These are phyloP conservation scores for Beauveria pseudobassiana DNA, from an alignment of 2,329 filamentous ascomycete species.

Conservation along the genomic window DNA sequence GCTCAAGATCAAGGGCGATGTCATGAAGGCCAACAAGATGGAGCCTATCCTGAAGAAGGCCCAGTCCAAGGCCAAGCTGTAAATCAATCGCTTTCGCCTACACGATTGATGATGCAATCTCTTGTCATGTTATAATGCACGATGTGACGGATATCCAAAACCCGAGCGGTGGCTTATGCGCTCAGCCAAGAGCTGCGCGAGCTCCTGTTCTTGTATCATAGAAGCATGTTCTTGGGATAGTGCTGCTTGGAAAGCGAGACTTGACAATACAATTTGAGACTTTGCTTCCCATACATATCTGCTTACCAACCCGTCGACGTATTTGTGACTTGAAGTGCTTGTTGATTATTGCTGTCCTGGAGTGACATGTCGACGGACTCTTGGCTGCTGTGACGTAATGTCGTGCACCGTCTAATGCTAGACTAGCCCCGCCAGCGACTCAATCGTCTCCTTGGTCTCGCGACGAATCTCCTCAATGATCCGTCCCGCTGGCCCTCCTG, in stretches of 20 bases:
- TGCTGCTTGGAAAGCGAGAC: not conserved
- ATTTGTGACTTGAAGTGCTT: not conserved
- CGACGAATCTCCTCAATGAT: conserved; percentile 36
- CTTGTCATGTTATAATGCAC: not conserved
- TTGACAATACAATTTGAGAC: not conserved
- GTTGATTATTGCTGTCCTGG: not conserved
- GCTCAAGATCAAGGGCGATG: conserved; percentile 94
- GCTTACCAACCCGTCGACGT: not conserved
- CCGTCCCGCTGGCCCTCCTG: conserved; percentile 31
- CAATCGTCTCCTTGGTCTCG: conserved; percentile 28
- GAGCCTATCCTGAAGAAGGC: conserved; percentile 89
- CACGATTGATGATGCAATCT: not conserved
- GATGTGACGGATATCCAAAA: not conserved
- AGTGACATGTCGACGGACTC: too few species aligned
- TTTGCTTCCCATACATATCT: not conserved
- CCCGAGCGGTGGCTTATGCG: not conserved
- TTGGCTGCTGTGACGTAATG: not conserved
- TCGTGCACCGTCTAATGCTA: not conserved
- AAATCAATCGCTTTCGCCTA: conserved; percentile 24
- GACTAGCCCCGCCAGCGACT: conserved; percentile 17
- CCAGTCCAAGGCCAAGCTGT: conserved; percentile 77
- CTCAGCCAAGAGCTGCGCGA: not conserved
- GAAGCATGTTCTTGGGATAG: conserved; percentile 3
- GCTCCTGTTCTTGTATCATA: conserved; percentile 4
- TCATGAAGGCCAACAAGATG: conserved; percentile 98